Conservation (phyloP, 768 basidiomycete genomes). For the Candolleomyces aberdarensis region DNA sequence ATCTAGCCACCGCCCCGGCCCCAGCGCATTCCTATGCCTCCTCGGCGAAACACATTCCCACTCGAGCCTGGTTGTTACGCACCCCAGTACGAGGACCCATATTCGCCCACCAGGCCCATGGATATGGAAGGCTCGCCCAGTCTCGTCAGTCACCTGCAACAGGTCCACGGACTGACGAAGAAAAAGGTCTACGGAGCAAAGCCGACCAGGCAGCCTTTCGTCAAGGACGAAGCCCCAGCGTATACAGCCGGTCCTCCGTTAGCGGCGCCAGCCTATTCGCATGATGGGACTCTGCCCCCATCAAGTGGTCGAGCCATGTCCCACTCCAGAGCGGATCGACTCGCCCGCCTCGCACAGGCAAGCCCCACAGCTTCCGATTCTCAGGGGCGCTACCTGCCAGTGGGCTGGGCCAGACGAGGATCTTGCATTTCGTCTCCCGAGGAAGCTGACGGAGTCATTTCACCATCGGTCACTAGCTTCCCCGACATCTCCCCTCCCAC, state of each 20-base stretch:
- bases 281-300: background rate
- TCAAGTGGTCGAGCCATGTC: constrained; percentile 1
- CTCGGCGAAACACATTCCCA: constrained; percentile 36
- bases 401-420: background rate
- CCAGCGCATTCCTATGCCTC: constrained; percentile 15
- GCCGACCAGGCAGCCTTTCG: constrained; percentile 48
- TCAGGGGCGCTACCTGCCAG: background rate
- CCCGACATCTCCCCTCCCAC: no score
- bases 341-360: background rate
- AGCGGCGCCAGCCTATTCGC: background rate
- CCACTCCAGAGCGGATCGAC: constrained; percentile 4
- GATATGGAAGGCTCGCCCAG: constrained; percentile 36
- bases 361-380: constrained; percentile 1
- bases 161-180: constrained; percentile 66
- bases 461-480: no score
- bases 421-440: constrained; percentile 5
- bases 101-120: background rate
- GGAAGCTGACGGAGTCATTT: background rate
- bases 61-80: constrained; percentile 23
- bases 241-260: constrained; percentile 13
- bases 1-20: constrained; percentile 5
- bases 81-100: constrained; percentile 10
- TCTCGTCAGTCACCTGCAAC: constrained; percentile 61
- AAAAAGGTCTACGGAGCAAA: constrained; percentile 62
- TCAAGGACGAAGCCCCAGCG: constrained; percentile 42